Evolutionary conservation across 345 rosid species (phyloP).

Genomic region (Gossypium rotundifolium): DNA sequence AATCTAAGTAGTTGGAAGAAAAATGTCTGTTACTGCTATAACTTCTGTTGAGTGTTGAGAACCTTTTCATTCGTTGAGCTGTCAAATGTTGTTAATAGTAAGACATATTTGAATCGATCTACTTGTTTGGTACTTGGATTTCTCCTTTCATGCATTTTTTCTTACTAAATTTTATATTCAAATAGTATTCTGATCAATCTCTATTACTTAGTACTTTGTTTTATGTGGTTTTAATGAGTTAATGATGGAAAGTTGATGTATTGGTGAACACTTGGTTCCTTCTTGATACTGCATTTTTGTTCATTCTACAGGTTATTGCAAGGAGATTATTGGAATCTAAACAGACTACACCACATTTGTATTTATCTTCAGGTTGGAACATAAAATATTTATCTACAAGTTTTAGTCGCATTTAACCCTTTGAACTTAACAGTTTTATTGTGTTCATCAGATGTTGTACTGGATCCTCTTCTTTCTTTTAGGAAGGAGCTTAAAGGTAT

Average conservation of each 20-base stretch:
- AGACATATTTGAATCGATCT: background rate
- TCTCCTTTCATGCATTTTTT: background rate
- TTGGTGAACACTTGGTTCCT: background rate
- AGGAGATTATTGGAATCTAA: slow-evolving; percentile 92
- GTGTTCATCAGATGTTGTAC: slow-evolving; percentile 63
- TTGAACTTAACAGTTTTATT: slow-evolving; percentile 18
- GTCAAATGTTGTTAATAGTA: background rate
- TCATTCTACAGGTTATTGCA: slow-evolving; percentile 66
- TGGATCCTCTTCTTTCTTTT: slow-evolving; percentile 94
- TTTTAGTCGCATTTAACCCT: slow-evolving; percentile 16
- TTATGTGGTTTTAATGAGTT: background rate
- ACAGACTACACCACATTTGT: slow-evolving; percentile 83
- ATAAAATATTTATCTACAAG: slow-evolving; percentile 4
- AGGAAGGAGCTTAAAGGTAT: slow-evolving; percentile 90
- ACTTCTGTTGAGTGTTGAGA: background rate
- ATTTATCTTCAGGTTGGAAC: slow-evolving; percentile 68
- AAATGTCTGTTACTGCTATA: background rate
- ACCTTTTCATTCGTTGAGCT: background rate
- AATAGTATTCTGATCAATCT: background rate
- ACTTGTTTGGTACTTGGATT: background rate
- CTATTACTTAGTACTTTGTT: background rate
- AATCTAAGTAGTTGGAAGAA: background rate
- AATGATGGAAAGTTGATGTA: background rate
- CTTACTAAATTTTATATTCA: background rate
- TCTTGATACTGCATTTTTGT: background rate